Evolutionary conservation across 345 rosid species (phyloP).

Genomic region (Citropsis articulata): DNA sequence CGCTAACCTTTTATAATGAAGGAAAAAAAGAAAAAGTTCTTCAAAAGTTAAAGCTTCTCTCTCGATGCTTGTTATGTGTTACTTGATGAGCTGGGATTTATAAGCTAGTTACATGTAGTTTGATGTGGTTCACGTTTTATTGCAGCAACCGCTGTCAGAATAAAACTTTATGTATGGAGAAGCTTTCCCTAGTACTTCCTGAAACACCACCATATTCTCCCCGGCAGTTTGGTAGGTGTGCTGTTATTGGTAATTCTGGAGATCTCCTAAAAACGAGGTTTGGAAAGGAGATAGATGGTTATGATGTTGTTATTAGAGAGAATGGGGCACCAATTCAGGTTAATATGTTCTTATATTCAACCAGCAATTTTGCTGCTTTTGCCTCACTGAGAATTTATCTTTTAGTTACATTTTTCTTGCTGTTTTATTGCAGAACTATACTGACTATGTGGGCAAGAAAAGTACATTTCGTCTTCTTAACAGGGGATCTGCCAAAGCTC

Average conservation of each 20-base stretch:
- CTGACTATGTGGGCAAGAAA: conserved; percentile 77
- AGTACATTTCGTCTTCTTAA: conserved; percentile 91
- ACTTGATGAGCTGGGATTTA: background rate
- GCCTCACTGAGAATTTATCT: background rate
- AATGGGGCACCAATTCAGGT: conserved; percentile 95
- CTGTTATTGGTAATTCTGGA: conserved; percentile 96
- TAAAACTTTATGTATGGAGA: conserved; percentile 72
- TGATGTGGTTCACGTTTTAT: conserved; percentile 13
- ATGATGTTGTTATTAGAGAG: conserved; percentile 83
- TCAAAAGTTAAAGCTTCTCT: background rate
- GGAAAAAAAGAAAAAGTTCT: background rate
- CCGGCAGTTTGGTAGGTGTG: conserved; percentile 78
- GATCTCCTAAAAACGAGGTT: conserved; percentile 88
- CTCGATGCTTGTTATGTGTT: background rate
- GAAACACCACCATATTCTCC: conserved; percentile 79
- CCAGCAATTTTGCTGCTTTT: conserved; percentile 1
- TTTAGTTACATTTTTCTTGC: conserved; percentile 1
- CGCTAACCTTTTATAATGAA: too few relatives aligned
- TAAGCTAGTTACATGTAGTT: background rate
- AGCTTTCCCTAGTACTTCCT: conserved; percentile 85
- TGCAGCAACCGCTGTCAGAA: conserved; percentile 82
- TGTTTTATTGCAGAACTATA: conserved; percentile 54
- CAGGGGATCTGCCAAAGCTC: conserved; percentile 97
- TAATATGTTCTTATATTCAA: conserved; percentile 12
- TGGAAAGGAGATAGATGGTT: conserved; percentile 85